Evolutionary conservation across 2,329 filamentous ascomycete species (phyloP).

Genomic region (Ophiosphaerella korrae): DNA sequence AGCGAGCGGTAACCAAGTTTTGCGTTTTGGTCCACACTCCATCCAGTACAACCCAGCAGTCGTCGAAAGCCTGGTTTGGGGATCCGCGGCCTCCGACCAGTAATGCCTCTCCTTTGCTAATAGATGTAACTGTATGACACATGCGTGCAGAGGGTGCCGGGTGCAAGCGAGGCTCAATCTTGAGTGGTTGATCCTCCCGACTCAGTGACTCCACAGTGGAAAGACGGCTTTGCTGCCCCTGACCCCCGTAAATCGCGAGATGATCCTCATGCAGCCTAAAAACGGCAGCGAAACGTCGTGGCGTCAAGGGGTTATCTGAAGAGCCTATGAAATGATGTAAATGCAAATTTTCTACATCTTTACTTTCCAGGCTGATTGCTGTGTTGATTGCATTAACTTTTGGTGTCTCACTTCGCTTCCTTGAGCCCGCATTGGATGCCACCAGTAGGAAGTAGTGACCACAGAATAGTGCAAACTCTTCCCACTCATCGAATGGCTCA

Average conservation of each 20-base stretch:
- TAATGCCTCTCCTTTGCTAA: constrained; percentile 64
- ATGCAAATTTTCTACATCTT: constrained; percentile 16
- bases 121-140: constrained; percentile 76
- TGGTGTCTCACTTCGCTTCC: constrained; percentile 13
- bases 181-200: constrained; percentile 28
- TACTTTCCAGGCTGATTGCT: constrained; percentile 3
- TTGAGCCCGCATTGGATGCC: constrained; percentile 56
- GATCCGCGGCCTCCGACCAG: constrained; percentile 80
- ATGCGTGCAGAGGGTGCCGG: constrained; percentile 54
- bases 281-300: constrained; percentile 49
- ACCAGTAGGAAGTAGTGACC: constrained; percentile 82
- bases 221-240: constrained; percentile 55
- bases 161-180: constrained; percentile 39
- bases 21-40: constrained; percentile 68
- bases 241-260: constrained; percentile 52
- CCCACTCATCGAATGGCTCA: constrained; percentile 95
- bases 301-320: constrained; percentile 18
- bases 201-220: constrained; percentile 50
- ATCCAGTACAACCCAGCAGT: constrained; percentile 76
- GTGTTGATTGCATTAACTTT: constrained; percentile 4
- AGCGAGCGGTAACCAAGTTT: constrained; percentile 72
- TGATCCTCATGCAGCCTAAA: constrained; percentile 37
- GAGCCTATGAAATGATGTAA: constrained; percentile 18
- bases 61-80: constrained; percentile 68
- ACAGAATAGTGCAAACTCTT: constrained; percentile 85